Base-by-base conservation (phyloP, 176 grass and related monocot genomes). In the Eragrostis nindensis region DNA sequence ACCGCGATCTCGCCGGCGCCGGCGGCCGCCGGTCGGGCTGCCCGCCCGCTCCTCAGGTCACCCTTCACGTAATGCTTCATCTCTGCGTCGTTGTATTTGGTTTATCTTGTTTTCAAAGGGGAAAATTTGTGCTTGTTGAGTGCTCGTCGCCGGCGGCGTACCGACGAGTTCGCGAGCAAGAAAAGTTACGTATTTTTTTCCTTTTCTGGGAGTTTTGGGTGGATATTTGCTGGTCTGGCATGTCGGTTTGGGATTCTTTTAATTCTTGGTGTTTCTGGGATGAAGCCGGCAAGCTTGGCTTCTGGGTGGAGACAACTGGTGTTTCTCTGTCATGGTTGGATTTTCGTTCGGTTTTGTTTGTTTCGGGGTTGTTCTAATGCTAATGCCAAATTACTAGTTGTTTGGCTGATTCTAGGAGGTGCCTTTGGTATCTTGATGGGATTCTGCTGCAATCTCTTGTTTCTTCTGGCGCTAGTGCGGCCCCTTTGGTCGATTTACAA, bases 291-390 rank as follows among this genome's bases (percentile, higher is more conserved):
- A 27, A 11, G 50, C 18, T 74, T 60, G 75, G 78, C 40, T 89
- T 66, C 55, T 80, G 64, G 82, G 43, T 36, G 6, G 52, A 75
- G 62, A 66, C 73, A 82, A 45, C 39, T 83, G 70, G 8, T 14
- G 26, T 67, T 70, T 64, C 22, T 68, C 71, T 71, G 60, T 78
- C 75, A 76, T 59, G 57, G 16, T 43, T 66, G 46, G 55, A 21
- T 44, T 50, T 42, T 80, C 13, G n/a, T 47, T 43, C 44, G 24
- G 43, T 53, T 16, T 22, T 65, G 38, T 68, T 46, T 54, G 48
- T 21, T 48, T 44, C 1, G 11, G 2, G 3, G 17, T 26, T 45
- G 16, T 15, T 48, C 25, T 13, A 18, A 69, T 77, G 73, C 39
- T 40, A 42, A 69, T 77, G 64, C 50, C 26, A 25, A 27, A 15